phyloP scores from a whole-genome alignment of 2,329 filamentous ascomycete species.

The Ceratocystis cubensis region DNA sequence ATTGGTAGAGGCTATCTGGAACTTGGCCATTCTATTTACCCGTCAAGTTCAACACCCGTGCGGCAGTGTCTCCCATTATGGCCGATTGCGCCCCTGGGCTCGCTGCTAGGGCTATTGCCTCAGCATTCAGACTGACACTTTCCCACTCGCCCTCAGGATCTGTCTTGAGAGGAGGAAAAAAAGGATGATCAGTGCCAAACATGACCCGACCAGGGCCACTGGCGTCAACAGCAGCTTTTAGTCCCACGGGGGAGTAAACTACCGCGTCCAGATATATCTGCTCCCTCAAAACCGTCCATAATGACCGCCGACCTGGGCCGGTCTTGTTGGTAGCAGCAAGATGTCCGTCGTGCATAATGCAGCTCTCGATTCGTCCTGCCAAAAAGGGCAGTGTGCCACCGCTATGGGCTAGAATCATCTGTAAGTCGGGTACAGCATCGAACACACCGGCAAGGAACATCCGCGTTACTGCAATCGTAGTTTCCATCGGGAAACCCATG shows the following conservation, averaged over 20 bases:
- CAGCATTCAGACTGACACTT: conserved; percentile 45
- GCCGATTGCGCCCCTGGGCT: conserved; percentile 35
- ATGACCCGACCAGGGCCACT: conserved; percentile 57
- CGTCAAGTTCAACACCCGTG: conserved; percentile 34
- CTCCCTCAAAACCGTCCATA: conserved; percentile 47
- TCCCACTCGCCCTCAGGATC: conserved; percentile 55
- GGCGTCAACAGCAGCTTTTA: conserved; percentile 58
- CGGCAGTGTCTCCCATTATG: conserved; percentile 49
- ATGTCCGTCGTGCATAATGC: conserved; percentile 69
- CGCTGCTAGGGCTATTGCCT: conserved; percentile 43
- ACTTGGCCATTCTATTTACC: conserved; percentile 11
- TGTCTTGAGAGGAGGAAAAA: conserved; percentile 61
- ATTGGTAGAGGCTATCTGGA: background rate
- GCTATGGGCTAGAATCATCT: conserved; percentile 73
- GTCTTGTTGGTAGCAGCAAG: conserved; percentile 51
- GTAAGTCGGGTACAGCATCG: conserved; percentile 55
- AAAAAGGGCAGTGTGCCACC: conserved; percentile 82
- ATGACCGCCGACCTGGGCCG: conserved; percentile 35
- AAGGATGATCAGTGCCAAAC: conserved; percentile 75
- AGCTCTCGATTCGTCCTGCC: conserved; percentile 78
- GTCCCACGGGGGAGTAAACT: conserved; percentile 62
- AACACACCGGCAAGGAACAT: conserved; percentile 85
- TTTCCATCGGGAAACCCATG: conserved; percentile 82
- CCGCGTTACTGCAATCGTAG: conserved; percentile 74
- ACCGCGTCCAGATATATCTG: conserved; percentile 86